phyloP scores from a whole-genome alignment of 2,329 filamentous ascomycete species.

The Akanthomyces dipterigenus region DNA sequence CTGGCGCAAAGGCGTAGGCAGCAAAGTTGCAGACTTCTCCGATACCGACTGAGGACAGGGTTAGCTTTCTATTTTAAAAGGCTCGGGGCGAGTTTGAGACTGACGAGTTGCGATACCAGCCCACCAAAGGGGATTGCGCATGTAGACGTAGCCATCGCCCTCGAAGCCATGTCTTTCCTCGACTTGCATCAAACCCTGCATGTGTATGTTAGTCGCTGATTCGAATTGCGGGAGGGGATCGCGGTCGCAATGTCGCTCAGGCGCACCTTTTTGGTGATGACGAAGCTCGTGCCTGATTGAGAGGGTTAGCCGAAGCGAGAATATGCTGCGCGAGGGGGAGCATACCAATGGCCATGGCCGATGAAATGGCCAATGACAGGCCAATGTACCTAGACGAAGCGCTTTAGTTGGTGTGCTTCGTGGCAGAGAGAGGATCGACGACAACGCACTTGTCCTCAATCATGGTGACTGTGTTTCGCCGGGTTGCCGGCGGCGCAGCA shows the following conservation, averaged over 20 bases:
- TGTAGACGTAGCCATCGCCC: constrained; percentile 89
- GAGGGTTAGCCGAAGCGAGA: constrained; percentile 6
- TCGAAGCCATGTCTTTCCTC: constrained; percentile 91
- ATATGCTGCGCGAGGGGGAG: background rate
- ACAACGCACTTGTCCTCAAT: constrained; percentile 10
- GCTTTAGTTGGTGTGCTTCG: background rate
- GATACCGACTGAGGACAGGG: constrained; percentile 60
- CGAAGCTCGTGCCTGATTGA: constrained; percentile 78
- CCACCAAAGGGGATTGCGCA: constrained; percentile 97
- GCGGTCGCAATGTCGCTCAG: background rate
- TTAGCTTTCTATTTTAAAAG: constrained; percentile 15
- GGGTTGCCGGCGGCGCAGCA: background rate
- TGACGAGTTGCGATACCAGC: constrained; percentile 82
- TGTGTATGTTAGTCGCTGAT: background rate
- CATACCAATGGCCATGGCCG: constrained; percentile 11
- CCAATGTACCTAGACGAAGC: constrained; percentile 6
- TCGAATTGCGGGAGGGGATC: background rate
- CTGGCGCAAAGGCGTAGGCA: constrained; percentile 95
- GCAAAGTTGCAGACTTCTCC: constrained; percentile 97
- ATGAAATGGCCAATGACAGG: constrained; percentile 9
- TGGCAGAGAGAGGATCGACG: background rate
- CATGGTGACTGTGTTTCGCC: background rate
- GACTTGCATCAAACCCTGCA: constrained; percentile 79
- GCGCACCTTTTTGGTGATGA: constrained; percentile 93
- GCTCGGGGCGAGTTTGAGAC: constrained; percentile 23